Conservation (phyloP, 192 early-diverging fungal species). For the Backusella luteola region DNA sequence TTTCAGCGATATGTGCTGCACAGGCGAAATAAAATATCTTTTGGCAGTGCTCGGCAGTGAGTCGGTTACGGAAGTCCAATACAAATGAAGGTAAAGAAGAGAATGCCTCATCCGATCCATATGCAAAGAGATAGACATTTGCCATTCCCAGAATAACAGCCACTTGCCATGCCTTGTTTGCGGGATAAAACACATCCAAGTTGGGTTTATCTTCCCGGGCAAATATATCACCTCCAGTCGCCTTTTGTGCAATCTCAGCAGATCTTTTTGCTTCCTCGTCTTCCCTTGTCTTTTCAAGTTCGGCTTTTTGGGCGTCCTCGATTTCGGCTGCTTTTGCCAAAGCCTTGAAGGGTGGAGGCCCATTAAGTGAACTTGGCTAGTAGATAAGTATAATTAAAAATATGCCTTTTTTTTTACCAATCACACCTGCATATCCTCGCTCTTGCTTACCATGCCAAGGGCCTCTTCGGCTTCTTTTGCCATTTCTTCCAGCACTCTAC, state of each 20-base stretch:
- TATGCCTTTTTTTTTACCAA: not conserved
- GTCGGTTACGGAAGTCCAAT: not conserved
- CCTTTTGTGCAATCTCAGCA: constrained; percentile 17
- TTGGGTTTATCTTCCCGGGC: not conserved
- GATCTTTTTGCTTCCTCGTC: not conserved
- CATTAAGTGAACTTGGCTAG: constrained; percentile 34
- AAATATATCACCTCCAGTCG: constrained; percentile 12
- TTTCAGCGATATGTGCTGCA: constrained; percentile 31
- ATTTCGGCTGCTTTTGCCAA: constrained; percentile 24
- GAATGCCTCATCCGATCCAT: not conserved
- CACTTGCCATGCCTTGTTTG: not conserved
- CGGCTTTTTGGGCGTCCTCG: constrained; percentile 15
- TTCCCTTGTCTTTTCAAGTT: not conserved
- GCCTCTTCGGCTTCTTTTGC: constrained; percentile 46
- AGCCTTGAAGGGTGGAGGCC: constrained; percentile 36
- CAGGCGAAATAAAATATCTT: not conserved
- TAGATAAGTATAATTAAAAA: not conserved
- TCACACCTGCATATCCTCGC: not conserved
- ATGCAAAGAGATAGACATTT: not conserved
- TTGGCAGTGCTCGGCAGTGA: not conserved
- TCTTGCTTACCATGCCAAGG: constrained; percentile 32
- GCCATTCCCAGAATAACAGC: constrained; percentile 8
- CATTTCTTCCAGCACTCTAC: constrained; percentile 40
- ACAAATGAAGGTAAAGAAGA: not conserved
- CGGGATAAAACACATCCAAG: constrained; percentile 22